Conservation (phyloP, 1,139 yeast species). For the Chernovozyma aurita region DNA sequence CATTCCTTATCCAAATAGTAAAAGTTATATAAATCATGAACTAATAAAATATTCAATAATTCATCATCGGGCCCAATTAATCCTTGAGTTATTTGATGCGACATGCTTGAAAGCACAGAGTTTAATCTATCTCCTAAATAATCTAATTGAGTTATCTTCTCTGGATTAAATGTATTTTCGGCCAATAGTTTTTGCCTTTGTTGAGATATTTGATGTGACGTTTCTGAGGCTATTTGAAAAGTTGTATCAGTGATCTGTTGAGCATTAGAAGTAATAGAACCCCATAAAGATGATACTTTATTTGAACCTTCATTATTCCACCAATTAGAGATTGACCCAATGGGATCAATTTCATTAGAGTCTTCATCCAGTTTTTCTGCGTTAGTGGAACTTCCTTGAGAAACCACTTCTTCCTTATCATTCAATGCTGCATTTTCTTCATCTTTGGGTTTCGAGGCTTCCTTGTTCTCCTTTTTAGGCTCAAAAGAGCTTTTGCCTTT, state of each 20-base stretch:
- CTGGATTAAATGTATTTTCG: constrained; percentile 15
- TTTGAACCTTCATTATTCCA: constrained; percentile 74
- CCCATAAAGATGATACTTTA: constrained; percentile 70
- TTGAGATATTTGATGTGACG: constrained; percentile 40
- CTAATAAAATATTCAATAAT: constrained; percentile 43
- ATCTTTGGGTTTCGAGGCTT: background rate
- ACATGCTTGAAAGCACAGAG: constrained; percentile 31
- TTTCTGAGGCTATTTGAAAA: constrained; percentile 38
- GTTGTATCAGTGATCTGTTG: constrained; percentile 39
- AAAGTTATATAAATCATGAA: constrained; percentile 78
- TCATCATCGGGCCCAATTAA: constrained; percentile 67
- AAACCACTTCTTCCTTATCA: background rate
- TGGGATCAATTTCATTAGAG: constrained; percentile 50
- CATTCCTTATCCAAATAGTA: constrained; percentile 61
- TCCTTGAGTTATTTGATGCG: constrained; percentile 50
- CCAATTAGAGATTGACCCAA: constrained; percentile 73
- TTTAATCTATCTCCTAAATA: constrained; percentile 32
- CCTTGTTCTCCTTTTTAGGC: constrained; percentile 3
- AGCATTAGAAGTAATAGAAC: constrained; percentile 46
- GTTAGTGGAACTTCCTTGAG: no score
- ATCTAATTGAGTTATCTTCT: constrained; percentile 25
- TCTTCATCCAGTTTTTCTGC: background rate
- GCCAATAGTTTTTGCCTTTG: constrained; percentile 37
- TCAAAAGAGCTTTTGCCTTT: constrained; percentile 5
- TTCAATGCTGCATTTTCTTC: background rate